These are phyloP conservation scores for Nicotiana tomentosiformis DNA, from an alignment of 257 asterid species.

Conservation along the genomic window DNA sequence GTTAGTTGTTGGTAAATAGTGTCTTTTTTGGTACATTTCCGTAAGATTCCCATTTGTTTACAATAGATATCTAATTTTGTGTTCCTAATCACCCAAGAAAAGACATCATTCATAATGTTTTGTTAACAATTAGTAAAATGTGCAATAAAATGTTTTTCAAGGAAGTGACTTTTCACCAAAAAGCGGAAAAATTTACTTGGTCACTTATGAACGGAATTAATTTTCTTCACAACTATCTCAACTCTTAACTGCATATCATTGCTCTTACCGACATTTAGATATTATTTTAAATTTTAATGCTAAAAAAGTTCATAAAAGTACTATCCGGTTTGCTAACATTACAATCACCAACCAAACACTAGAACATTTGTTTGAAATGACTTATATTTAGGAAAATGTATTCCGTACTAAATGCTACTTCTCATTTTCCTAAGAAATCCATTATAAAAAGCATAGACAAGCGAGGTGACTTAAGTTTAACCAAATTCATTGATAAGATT, in stretches of 20 bases:
- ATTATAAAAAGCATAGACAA: not conserved
- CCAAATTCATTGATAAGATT: not conserved
- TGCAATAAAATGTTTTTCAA: not conserved
- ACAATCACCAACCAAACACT: not conserved
- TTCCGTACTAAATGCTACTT: not conserved
- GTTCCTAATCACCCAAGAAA: not conserved
- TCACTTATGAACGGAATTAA: not conserved
- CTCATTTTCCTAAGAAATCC: not conserved
- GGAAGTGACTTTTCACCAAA: not conserved
- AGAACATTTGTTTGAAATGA: not conserved
- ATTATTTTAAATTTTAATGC: not conserved
- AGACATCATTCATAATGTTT: not conserved
- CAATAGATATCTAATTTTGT: not conserved
- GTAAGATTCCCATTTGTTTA: no score
- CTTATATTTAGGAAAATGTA: not conserved
- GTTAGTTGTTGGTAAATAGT: no score
- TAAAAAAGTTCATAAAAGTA: not conserved
- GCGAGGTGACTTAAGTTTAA: not conserved
- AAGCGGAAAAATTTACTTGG: not conserved
- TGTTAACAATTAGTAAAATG: not conserved
- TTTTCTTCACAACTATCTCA: not conserved
- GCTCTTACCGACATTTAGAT: not conserved
- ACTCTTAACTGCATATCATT: not conserved
- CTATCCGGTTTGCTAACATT: not conserved
- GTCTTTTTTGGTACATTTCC: no score